Percentiles rank a stretch among this genome's conserved stretches.
Evolutionary conservation across 108 stramenopile species (phyloP).

Genomic region (Seminavis robusta): DNA sequence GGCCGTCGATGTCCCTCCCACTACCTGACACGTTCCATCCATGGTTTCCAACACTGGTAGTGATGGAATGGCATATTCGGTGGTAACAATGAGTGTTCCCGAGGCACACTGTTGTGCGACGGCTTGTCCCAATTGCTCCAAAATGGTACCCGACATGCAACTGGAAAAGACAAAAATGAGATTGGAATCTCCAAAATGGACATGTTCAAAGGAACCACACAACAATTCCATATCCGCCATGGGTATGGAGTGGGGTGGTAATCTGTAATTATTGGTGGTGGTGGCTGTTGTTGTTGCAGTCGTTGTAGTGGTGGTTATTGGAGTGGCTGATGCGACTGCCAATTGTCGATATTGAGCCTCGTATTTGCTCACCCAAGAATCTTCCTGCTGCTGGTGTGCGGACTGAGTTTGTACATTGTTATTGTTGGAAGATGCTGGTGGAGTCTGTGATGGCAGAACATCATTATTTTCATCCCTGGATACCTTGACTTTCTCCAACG

Average conservation of each 20-base stretch:
- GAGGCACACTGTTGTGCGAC: slow-evolving; percentile 63
- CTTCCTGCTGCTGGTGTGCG: background rate
- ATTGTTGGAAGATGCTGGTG: background rate
- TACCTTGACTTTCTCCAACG: slow-evolving; percentile 13
- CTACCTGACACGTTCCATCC: no score
- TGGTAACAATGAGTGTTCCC: slow-evolving; percentile 70
- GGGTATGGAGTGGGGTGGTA: slow-evolving; percentile 3
- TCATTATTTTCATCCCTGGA: background rate
- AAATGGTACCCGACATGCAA: slow-evolving; percentile 41
- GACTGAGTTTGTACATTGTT: slow-evolving; percentile 4
- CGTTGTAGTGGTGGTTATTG: background rate
- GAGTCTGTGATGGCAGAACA: background rate
- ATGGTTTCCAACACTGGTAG: no score
- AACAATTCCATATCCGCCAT: slow-evolving; percentile 52
- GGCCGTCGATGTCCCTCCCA: no score
- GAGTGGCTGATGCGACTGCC: background rate
- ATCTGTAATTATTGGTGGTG: background rate
- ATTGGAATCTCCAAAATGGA: slow-evolving; percentile 65
- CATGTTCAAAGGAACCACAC: slow-evolving; percentile 63
- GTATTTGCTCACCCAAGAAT: background rate
- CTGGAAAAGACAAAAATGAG: slow-evolving; percentile 69
- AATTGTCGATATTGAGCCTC: background rate
- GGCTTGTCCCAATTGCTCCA: slow-evolving; percentile 46
- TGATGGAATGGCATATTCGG: slow-evolving; percentile 58
- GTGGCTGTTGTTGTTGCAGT: background rate